Evolutionary conservation across 2,329 filamentous ascomycete species (phyloP), one percentile per base, ranked within the genome.

Genomic region (Fusarium pseudoanthophilum): DNA sequence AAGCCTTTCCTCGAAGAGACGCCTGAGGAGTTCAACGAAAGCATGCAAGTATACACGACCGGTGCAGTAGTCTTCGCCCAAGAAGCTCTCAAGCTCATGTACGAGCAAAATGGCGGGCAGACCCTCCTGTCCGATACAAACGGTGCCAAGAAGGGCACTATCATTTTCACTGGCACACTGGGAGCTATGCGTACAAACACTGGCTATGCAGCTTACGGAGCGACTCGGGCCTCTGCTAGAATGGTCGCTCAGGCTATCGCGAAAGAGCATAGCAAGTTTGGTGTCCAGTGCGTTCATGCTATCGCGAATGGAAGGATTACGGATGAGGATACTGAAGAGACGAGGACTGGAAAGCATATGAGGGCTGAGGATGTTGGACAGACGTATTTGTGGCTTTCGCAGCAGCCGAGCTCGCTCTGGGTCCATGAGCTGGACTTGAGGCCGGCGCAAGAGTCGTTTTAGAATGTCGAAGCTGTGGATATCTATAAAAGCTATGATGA

Each of bases 251-350:
- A 90, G 78, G 85, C 84, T 13, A 78, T 90, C 48, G 87, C 87
- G 1, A 84, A 87, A 42, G 88, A 90, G 78, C 87, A 89, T 80
- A 87, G 84, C 71, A 82, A 83, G n/a, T 86, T 85, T 67, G 88
- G 88, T 4, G 79, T 90, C 1, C 87, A 90, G 77, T 87, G 89
- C 7, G 87, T 87, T n/a, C 88, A 91, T 79, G 84, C 88, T 6
- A 87, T 90, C 67, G 87, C 86, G 2, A 90, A 90, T 75, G 87
- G 87, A 1, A 80, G 78, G 1, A 89, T 90, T 61, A 81, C 80
- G 36, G 88, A 89, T 75, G 85, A 85, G 59, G 80, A 87, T 37
- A 84, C 83, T 2, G 85, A 85, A 61, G 80, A 87, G 34, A 84
- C 83, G 2, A 84, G 87, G 61, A 82, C 75, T 0, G 87, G 88